phyloP scores from a whole-genome alignment of 1,139 yeast genomes.

The Protomyces arabidopsidicola region DNA sequence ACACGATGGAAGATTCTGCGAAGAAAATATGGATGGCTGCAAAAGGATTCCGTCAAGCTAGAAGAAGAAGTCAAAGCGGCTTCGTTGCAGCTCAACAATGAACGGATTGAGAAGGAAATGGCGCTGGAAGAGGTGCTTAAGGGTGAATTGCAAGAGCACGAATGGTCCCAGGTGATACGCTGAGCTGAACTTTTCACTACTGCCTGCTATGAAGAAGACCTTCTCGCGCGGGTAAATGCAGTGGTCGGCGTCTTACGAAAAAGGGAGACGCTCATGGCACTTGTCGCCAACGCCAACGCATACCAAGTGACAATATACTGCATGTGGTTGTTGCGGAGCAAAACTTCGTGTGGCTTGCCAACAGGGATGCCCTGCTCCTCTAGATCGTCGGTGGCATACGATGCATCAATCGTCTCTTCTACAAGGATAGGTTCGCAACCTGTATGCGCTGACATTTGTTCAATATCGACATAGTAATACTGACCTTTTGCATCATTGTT shows the following conservation, averaged over 20 bases:
- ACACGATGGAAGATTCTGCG: constrained; percentile 37
- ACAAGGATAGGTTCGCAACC: constrained; percentile 69
- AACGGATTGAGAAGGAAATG: constrained; percentile 57
- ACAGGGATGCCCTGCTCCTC: constrained; percentile 75
- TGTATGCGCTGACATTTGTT: constrained; percentile 68
- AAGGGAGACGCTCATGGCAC: background rate
- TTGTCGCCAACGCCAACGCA: background rate
- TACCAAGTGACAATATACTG: constrained; percentile 93
- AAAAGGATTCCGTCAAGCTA: constrained; percentile 49
- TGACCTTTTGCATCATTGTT: background rate
- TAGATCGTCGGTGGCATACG: constrained; percentile 29
- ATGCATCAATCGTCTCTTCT: constrained; percentile 52
- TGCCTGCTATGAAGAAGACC: background rate
- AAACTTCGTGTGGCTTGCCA: constrained; percentile 74
- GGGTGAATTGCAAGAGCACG: constrained; percentile 35
- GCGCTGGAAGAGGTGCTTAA: constrained; percentile 51
- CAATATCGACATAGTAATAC: constrained; percentile 62
- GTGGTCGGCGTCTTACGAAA: background rate
- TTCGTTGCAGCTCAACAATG: constrained; percentile 44
- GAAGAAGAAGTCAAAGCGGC: constrained; percentile 44
- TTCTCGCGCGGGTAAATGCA: background rate
- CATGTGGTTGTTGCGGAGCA: constrained; percentile 79
- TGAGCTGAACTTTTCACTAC: background rate
- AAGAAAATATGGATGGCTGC: constrained; percentile 47
- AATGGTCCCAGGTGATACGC: background rate